phyloP scores from a whole-genome alignment of 352 stramenopile genomes.

The Elongisporangium prolatum region DNA sequence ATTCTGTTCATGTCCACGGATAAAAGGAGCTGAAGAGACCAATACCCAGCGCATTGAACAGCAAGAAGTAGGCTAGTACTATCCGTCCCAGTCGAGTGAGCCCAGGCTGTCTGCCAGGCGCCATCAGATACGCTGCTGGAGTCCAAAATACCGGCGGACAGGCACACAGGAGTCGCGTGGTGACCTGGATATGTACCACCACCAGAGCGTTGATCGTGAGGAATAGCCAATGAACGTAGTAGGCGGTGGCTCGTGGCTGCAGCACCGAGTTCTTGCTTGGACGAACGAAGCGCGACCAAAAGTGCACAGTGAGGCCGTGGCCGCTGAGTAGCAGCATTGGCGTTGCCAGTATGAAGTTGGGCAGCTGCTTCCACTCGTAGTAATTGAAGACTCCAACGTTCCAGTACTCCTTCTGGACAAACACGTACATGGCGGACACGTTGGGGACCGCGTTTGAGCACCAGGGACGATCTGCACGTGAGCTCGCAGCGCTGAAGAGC shows the following conservation, averaged over 20 bases:
- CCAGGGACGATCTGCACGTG: conserved; percentile 54
- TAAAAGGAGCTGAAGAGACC: conserved; percentile 81
- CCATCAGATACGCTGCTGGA: conserved; percentile 23
- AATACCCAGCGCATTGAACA: conserved; percentile 61
- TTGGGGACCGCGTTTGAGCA: conserved; percentile 62
- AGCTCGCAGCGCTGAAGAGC: conserved; percentile 12
- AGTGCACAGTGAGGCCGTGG: conserved; percentile 47
- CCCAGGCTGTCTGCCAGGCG: conserved; percentile 1
- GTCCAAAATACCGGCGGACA: conserved; percentile 82
- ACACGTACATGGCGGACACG: conserved; percentile 89
- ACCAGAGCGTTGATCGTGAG: conserved; percentile 71
- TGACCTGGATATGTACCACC: conserved; percentile 84
- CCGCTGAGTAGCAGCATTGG: conserved; percentile 80
- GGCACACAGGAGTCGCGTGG: conserved; percentile 69
- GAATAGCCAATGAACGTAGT: conserved; percentile 74
- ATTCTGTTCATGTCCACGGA: conserved; percentile 59
- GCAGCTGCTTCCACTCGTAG: conserved; percentile 92
- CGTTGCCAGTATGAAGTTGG: conserved; percentile 92
- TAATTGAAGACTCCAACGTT: conserved; percentile 93
- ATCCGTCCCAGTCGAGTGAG: conserved; percentile 19
- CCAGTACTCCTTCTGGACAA: conserved; percentile 95
- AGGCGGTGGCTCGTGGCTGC: conserved; percentile 17
- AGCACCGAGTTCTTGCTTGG: neutral
- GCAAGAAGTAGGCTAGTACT: conserved; percentile 63
- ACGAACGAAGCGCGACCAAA: conserved; percentile 20